Evolutionary conservation across 2,329 filamentous ascomycete species (phyloP).

Genomic region (Neodidymelliopsis sp.): DNA sequence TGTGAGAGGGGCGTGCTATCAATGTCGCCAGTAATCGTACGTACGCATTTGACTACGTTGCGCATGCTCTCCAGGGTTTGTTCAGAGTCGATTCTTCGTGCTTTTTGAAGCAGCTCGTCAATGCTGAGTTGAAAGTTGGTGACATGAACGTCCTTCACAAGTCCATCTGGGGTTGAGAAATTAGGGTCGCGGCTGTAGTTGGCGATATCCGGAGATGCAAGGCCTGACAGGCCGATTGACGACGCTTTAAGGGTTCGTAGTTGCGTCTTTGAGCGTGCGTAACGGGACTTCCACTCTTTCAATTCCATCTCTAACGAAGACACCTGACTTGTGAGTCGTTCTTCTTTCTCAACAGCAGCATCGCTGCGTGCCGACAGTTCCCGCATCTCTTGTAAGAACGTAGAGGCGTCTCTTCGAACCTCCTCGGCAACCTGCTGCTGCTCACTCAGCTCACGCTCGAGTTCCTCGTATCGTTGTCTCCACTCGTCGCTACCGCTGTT

Average conservation of each 20-base stretch:
- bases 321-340: slow-evolving; percentile 77
- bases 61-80: slow-evolving; percentile 87
- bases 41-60: slow-evolving; percentile 79
- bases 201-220: slow-evolving; percentile 66
- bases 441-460: slow-evolving; percentile 70
- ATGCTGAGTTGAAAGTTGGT: slow-evolving; percentile 95
- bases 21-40: slow-evolving; percentile 84
- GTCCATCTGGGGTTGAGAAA: slow-evolving; percentile 74
- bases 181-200: slow-evolving; percentile 70
- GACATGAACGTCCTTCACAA: slow-evolving; percentile 90
- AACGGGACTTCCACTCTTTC: slow-evolving; percentile 88
- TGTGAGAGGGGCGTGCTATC: slow-evolving; percentile 59
- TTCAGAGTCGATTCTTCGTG: slow-evolving; percentile 75
- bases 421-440: slow-evolving; percentile 87
- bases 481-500: slow-evolving; percentile 40
- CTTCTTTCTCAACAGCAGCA: slow-evolving; percentile 80
- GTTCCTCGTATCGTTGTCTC: slow-evolving; percentile 49
- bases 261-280: slow-evolving; percentile 87
- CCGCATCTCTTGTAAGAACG: slow-evolving; percentile 89
- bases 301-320: slow-evolving; percentile 81
- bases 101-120: slow-evolving; percentile 83
- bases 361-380: slow-evolving; percentile 81
- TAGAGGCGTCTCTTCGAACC: slow-evolving; percentile 81
- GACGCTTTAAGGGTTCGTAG: slow-evolving; percentile 81
- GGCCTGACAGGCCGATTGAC: slow-evolving; percentile 75